Evolutionary conservation across 805 yeast genomes (phyloP).

Genomic region (Candida ovalis): DNA sequence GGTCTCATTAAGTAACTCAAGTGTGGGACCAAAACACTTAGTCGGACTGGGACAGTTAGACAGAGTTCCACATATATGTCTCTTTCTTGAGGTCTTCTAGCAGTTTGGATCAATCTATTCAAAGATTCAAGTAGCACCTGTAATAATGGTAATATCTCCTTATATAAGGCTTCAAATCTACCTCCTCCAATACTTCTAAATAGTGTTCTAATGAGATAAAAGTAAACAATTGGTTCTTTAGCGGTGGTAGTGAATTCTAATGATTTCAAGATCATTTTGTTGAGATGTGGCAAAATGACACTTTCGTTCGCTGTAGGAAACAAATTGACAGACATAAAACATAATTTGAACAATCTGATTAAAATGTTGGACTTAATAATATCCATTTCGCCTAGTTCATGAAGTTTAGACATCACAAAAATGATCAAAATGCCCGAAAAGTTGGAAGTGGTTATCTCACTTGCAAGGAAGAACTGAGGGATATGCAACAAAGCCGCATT

Average conservation of each 20-base stretch:
- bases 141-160: slow-evolving; percentile 86
- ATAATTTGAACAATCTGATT: slow-evolving; percentile 81
- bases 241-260: slow-evolving; percentile 77
- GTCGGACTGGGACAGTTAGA: slow-evolving; percentile 90
- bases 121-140: slow-evolving; percentile 84
- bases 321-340: slow-evolving; percentile 92
- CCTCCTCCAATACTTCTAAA: slow-evolving; percentile 98
- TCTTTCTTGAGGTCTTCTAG: slow-evolving; percentile 84
- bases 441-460: slow-evolving; percentile 90
- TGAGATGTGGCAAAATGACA: slow-evolving; percentile 84
- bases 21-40: slow-evolving; percentile 92
- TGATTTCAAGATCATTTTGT: slow-evolving; percentile 76
- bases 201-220: slow-evolving; percentile 79
- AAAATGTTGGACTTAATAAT: slow-evolving; percentile 73
- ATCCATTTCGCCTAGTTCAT: slow-evolving; percentile 78
- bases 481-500: slow-evolving; percentile 86
- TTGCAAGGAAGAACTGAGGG: slow-evolving; percentile 91
- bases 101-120: slow-evolving; percentile 76
- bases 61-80: slow-evolving; percentile 95
- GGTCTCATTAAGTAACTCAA: slow-evolving; percentile 86
- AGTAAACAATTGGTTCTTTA: slow-evolving; percentile 86
- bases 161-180: slow-evolving; percentile 85
- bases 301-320: slow-evolving; percentile 85
- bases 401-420: slow-evolving; percentile 68
- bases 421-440: slow-evolving; percentile 80